Conservation (phyloP, 225 moss, liverwort and hornwort species). For the Ulota crispa region DNA sequence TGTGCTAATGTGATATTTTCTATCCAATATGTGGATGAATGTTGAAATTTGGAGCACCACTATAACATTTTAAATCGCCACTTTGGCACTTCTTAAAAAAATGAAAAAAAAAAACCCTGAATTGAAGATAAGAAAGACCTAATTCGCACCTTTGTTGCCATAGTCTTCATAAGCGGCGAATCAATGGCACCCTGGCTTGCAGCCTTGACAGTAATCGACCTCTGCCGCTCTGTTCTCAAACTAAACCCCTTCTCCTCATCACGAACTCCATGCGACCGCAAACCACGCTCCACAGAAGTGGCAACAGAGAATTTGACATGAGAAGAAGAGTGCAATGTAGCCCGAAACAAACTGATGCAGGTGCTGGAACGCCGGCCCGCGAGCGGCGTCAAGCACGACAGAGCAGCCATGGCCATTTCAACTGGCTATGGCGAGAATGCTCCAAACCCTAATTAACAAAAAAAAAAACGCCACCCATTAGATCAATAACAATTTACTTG, state of each 20-base stretch:
- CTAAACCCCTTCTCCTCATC: constrained; percentile 14
- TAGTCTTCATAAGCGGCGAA: constrained; percentile 79
- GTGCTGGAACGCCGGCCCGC: constrained; percentile 32
- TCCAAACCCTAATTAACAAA: constrained; percentile 30
- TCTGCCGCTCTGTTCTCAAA: constrained; percentile 24
- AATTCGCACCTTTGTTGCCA: constrained; percentile 69
- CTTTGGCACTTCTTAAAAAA: too few species aligned
- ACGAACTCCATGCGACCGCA: constrained; percentile 21
- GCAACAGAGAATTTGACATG: neutral
- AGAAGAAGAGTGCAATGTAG: constrained; percentile 24
- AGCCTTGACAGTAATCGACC: constrained; percentile 59
- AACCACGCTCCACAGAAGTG: constrained; percentile 20
- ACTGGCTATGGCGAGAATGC: constrained; percentile 17
- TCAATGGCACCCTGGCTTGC: constrained; percentile 80
- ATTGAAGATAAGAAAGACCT: neutral
- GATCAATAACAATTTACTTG: too few species aligned
- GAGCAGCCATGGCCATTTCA: constrained; percentile 46
- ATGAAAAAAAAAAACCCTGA: too few species aligned
- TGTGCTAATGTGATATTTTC: too few species aligned
- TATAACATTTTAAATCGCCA: too few species aligned
- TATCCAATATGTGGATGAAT: too few species aligned
- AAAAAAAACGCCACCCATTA: neutral
- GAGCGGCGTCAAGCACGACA: constrained; percentile 49
- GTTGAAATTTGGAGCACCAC: too few species aligned
- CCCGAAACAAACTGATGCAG: constrained; percentile 34